Evolutionary conservation across 257 asterid species (phyloP).

Genomic region (Nicotiana benthamiana): DNA sequence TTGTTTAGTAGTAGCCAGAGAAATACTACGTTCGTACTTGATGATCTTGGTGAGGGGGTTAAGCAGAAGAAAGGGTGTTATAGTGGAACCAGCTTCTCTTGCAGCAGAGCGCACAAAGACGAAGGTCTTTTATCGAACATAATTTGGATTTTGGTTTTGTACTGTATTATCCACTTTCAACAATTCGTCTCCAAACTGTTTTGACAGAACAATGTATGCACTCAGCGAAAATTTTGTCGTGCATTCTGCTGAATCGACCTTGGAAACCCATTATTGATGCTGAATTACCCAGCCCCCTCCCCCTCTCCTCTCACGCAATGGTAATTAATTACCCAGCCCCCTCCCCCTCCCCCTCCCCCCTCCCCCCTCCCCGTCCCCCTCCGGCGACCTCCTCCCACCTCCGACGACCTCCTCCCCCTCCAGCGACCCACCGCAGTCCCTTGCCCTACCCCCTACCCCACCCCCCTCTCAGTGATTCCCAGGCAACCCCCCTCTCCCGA

Average conservation of each 20-base stretch:
- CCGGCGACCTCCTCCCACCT: too few species aligned
- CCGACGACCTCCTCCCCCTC: too few species aligned
- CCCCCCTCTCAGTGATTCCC: too few species aligned
- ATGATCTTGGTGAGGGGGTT: conserved; percentile 63
- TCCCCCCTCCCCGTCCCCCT: too few species aligned
- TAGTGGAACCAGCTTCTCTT: conserved; percentile 49
- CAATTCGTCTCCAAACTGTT: not conserved
- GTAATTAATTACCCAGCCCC: too few species aligned
- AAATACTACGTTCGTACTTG: conserved; percentile 58
- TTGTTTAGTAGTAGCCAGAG: conserved; percentile 42
- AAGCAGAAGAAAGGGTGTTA: conserved; percentile 75
- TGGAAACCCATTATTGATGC: not conserved
- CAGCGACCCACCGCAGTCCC: too few species aligned
- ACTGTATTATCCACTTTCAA: conserved; percentile 14
- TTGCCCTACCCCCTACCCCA: too few species aligned
- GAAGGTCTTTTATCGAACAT: conserved; percentile 14
- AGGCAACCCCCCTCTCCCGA: too few species aligned
- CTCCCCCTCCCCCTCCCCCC: too few species aligned
- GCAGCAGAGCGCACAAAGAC: conserved; percentile 37
- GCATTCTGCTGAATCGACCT: not conserved
- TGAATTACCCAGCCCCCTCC: too few species aligned
- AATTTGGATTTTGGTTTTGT: conserved; percentile 12
- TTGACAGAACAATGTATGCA: not conserved
- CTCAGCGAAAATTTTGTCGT: not conserved
- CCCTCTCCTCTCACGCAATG: too few species aligned